A percentile compares a stretch with the other conserved stretches of the same genome.
These are phyloP conservation scores for Clavariopsis aquatica DNA, from an alignment of 495 filamentous ascomycete species.

Conservation along the genomic window DNA sequence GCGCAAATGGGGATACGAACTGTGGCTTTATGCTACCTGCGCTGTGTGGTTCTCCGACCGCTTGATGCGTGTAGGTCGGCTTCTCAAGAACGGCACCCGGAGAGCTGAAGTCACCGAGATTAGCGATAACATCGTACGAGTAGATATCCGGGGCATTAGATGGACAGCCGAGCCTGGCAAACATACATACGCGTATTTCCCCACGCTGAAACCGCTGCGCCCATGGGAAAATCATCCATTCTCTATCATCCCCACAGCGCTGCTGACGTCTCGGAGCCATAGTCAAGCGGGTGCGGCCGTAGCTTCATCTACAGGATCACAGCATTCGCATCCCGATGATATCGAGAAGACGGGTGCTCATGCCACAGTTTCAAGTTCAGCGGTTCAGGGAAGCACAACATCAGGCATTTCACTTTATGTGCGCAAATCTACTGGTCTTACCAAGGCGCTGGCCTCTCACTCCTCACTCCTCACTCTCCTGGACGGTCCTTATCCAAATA, in stretches of 20 bases:
- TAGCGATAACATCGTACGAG: constrained; percentile 37
- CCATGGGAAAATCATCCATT: constrained; percentile 57
- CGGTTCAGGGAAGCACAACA: background rate
- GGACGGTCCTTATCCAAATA: constrained; percentile 36
- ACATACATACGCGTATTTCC: constrained; percentile 50
- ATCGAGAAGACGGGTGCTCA: background rate
- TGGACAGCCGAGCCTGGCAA: constrained; percentile 42
- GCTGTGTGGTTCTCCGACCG: constrained; percentile 54
- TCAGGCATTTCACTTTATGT: constrained; percentile 27
- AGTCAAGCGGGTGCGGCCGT: background rate
- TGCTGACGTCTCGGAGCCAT: constrained; percentile 23
- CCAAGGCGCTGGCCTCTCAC: constrained; percentile 8
- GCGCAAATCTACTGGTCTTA: constrained; percentile 28
- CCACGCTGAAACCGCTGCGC: constrained; percentile 43
- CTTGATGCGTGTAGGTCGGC: constrained; percentile 40
- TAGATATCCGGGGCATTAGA: constrained; percentile 45
- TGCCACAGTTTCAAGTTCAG: background rate
- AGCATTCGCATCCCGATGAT: background rate
- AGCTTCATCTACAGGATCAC: background rate
- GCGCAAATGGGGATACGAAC: constrained; percentile 47
- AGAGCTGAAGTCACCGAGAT: constrained; percentile 44
- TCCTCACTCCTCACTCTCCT: constrained; percentile 25
- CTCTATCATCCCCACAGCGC: constrained; percentile 45
- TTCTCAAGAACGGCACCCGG: constrained; percentile 42
- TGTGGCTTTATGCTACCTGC: constrained; percentile 49